These are phyloP conservation scores for Leptographium procerum DNA, from an alignment of 2,329 filamentous ascomycete genomes.

Conservation along the genomic window DNA sequence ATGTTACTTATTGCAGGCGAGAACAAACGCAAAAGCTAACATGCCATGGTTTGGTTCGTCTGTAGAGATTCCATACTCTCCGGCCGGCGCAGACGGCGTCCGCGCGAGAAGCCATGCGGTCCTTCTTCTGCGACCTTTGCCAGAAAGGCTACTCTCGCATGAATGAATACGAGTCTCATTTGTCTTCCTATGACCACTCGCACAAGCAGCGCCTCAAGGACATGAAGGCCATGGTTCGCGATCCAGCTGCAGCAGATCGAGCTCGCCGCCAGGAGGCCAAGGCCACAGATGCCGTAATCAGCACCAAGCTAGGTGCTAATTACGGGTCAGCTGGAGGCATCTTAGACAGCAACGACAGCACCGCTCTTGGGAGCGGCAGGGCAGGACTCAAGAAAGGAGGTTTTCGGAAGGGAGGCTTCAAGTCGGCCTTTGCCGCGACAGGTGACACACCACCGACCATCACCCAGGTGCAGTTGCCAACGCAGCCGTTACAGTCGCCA, in stretches of 20 bases:
- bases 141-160: conserved; percentile 90
- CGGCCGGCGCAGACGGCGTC: conserved; percentile 47
- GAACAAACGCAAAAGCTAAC: neutral
- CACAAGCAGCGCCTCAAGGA: conserved; percentile 85
- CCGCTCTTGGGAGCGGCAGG: neutral
- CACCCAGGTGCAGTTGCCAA: neutral
- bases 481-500: neutral
- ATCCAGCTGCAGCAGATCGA: conserved; percentile 52
- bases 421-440: conserved; percentile 52
- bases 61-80: conserved; percentile 44
- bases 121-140: conserved; percentile 80
- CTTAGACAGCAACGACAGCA: conserved; percentile 18
- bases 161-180: conserved; percentile 92
- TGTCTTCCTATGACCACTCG: conserved; percentile 87
- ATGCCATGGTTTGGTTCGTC: neutral
- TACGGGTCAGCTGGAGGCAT: conserved; percentile 16
- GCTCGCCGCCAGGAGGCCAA: conserved; percentile 61
- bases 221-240: conserved; percentile 73
- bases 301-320: conserved; percentile 47
- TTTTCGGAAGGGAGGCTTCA: conserved; percentile 77
- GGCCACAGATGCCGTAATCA: conserved; percentile 51
- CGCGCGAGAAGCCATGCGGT: conserved; percentile 65
- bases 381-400: conserved; percentile 49
- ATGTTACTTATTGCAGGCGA: neutral
- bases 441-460: neutral